A percentile compares a stretch with the other conserved stretches of the same genome.
These are phyloP conservation scores for Hypoxylon sp. DNA, from an alignment of 2,329 filamentous ascomycete genomes.

Conservation along the genomic window DNA sequence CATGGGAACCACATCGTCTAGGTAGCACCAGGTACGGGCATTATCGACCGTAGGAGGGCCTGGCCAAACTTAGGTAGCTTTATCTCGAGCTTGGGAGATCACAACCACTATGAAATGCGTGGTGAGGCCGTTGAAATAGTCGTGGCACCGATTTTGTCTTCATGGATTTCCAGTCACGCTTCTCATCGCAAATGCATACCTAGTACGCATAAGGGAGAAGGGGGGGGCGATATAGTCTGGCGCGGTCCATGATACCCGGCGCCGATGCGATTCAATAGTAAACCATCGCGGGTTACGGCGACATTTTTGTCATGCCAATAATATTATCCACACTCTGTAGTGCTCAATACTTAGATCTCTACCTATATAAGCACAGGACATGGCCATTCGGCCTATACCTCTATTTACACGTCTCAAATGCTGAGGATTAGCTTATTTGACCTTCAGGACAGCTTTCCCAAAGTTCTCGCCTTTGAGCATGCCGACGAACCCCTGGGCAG, in stretches of 20 bases:
- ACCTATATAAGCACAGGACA: not conserved
- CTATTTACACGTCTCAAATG: not conserved
- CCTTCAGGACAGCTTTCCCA: conserved; percentile 84
- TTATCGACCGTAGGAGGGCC: not conserved
- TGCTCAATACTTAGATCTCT: not conserved
- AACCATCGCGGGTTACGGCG: not conserved
- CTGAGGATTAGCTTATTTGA: conserved; percentile 44
- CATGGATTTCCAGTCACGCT: not conserved
- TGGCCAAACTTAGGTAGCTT: not conserved
- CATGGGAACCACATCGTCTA: not conserved
- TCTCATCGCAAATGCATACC: not conserved
- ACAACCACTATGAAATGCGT: too few species aligned
- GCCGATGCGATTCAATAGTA: not conserved
- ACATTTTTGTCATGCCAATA: not conserved
- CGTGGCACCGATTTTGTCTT: not conserved
- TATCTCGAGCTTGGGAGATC: not conserved
- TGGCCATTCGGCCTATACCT: not conserved
- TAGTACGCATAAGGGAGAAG: too few species aligned
- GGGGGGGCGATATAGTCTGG: not conserved
- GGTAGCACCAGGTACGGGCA: not conserved
- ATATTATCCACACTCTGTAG: not conserved
- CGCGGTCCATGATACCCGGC: not conserved
- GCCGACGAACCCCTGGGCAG: conserved; percentile 77
- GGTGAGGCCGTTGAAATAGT: too few species aligned
- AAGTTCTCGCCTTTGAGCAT: conserved; percentile 85